phyloP scores from a whole-genome alignment of 371 early-diverging fungal genomes.

The Actinomortierella ambigua region DNA sequence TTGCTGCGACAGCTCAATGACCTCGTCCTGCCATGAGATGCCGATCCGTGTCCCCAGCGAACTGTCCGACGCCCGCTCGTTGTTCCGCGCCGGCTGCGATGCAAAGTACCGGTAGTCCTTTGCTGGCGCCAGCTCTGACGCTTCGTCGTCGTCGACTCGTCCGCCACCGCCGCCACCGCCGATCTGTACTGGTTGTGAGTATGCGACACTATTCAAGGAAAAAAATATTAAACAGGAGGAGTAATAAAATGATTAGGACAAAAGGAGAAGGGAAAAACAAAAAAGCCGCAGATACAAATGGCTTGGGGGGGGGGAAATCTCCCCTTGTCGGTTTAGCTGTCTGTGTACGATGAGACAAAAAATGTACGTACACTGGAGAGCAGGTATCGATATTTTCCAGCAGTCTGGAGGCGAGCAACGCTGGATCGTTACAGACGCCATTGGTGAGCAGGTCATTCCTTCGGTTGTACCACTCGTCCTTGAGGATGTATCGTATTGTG shows the following conservation, averaged over 20 bases:
- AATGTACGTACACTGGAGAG: conserved; percentile 24
- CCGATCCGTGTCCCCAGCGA: conserved; percentile 36
- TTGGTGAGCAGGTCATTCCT: conserved; percentile 12
- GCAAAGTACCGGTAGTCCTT: conserved; percentile 25
- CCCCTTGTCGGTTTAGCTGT: neutral
- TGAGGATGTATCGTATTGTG: conserved; percentile 24
- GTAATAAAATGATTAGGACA: neutral
- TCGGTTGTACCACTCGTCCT: conserved; percentile 33
- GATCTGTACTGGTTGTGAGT: conserved; percentile 39
- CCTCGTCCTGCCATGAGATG: conserved; percentile 44
- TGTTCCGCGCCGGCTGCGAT: conserved; percentile 41
- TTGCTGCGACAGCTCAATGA: conserved; percentile 36
- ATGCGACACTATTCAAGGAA: conserved; percentile 21
- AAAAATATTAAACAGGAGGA: too few species aligned
- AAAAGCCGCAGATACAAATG: neutral
- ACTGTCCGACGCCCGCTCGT: conserved; percentile 40
- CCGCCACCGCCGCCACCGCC: conserved; percentile 6
- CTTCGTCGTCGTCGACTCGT: too few species aligned
- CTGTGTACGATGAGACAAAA: neutral
- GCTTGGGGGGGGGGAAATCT: neutral
- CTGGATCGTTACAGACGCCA: conserved; percentile 58
- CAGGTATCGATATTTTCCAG: conserved; percentile 46
- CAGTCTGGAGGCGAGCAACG: conserved; percentile 52
- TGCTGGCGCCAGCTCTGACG: too few species aligned
- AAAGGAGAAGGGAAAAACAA: neutral